Conservation (phyloP, 2,329 filamentous ascomycete species). For the Exophiala phaeomuriformis region DNA sequence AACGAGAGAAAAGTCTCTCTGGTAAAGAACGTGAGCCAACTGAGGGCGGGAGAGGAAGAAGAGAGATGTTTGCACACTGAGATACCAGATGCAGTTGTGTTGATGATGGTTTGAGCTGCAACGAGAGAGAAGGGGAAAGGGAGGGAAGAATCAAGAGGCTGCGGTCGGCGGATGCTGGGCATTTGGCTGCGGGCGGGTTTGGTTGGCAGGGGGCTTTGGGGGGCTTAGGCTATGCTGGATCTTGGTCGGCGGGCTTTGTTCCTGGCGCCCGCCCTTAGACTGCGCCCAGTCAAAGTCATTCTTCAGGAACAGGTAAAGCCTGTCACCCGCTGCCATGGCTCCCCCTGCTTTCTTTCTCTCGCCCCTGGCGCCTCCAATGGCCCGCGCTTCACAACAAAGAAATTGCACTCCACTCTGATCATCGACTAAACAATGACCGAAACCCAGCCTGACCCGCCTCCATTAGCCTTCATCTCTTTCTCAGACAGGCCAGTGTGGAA, state of each 20-base stretch:
- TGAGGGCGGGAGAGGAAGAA: slow-evolving; percentile 18
- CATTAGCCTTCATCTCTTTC: slow-evolving; percentile 8
- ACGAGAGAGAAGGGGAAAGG: slow-evolving; percentile 5
- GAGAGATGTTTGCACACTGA: slow-evolving; percentile 8
- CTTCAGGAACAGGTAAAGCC: slow-evolving; percentile 18
- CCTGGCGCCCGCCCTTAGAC: neutral
- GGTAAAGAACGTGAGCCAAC: slow-evolving; percentile 27
- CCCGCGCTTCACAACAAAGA: slow-evolving; percentile 12
- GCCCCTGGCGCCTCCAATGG: neutral
- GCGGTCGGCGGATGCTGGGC: slow-evolving; percentile 9
- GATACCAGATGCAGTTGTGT: slow-evolving; percentile 5
- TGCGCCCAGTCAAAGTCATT: neutral
- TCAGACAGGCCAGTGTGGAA: slow-evolving; percentile 6
- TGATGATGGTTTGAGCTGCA: slow-evolving; percentile 4
- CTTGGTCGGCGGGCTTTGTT: neutral
- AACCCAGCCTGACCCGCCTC: slow-evolving; percentile 1
- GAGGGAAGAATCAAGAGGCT: neutral
- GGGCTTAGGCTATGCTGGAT: neutral
- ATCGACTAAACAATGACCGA: slow-evolving; percentile 12
- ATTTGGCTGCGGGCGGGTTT: slow-evolving; percentile 1
- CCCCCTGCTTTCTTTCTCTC: slow-evolving; percentile 1
- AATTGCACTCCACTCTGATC: slow-evolving; percentile 19
- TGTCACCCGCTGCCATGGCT: neutral
- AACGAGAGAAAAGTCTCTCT: slow-evolving; percentile 28
- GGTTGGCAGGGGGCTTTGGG: slow-evolving; percentile 2